Evolutionary conservation across 176 grass and related monocot species (phyloP), one percentile per base, ranked within the genome.

Genomic region (Elymus sibiricus): DNA sequence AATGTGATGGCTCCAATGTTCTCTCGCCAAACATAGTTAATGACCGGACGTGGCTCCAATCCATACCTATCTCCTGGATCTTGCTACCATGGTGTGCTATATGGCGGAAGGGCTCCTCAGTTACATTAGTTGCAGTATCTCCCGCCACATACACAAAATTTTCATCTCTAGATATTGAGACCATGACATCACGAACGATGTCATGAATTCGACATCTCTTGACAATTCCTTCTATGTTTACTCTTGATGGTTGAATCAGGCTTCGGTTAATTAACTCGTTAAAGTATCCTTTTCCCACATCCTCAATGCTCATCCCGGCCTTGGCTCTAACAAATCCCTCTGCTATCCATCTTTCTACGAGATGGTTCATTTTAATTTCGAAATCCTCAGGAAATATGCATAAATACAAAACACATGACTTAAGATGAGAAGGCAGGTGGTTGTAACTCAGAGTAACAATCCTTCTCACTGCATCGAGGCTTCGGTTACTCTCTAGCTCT

Each of bases 201-300:
- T 44, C 42, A 44, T 44, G 42, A 3, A 44, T 11, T 44, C 5
- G 51, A 46, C 78, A 82, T 0, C 29, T 67, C 7, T 59, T 82
- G 6, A 87, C 34, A 7, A 38, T 5, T 32, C 86, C 86, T 12
- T 5, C 7, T n/a, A 19, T 2, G 56, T 66, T 24, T 6, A 68
- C n/a, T 17, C 16, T 64, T 1, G 24, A 58, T 59, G 79, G 25
- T 40, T 76, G 79, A 43, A 87, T 32, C 79, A 82, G 16, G 43
- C 86, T 25, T 32, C 61, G 79, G 15, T 8, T 67, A 17, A 87
- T 87, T 24, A 77, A 26, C 6, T 87, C 86, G 34, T 59, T 67
- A 1, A 82, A 80, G 11, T 87, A 72, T 22, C 21, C 17, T 17
- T 51, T 22, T 29, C 5, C 43, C 5, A 47, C 72, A 26, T 75